Conservation (phyloP, 1,284 basidiomycete species). For the Cutaneotrichosporon daszewskae region DNA sequence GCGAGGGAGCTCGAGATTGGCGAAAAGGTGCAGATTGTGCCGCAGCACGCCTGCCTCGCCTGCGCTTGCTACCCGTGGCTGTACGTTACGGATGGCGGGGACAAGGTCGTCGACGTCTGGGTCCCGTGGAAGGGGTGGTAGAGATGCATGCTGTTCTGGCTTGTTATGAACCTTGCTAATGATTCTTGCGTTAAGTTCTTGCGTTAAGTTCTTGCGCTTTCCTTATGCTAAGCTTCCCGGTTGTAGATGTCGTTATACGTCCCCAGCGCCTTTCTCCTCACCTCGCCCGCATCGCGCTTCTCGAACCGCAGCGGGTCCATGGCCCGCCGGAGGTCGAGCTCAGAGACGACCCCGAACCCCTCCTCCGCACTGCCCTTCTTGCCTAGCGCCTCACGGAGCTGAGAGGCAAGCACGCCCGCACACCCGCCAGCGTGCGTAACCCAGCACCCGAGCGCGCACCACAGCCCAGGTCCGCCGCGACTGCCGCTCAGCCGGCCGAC, state of each 20-base stretch:
- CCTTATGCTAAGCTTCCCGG: too few relatives aligned
- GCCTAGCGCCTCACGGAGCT: slow-evolving; percentile 12
- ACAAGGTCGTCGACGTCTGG: slow-evolving; percentile 73
- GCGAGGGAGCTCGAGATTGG: slow-evolving; percentile 53
- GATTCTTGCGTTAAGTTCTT: too few relatives aligned
- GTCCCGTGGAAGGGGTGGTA: slow-evolving; percentile 88
- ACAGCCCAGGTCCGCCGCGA: slow-evolving; percentile 12
- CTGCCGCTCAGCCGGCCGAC: slow-evolving; percentile 14
- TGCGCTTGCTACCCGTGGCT: slow-evolving; percentile 72
- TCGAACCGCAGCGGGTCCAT: slow-evolving; percentile 34
- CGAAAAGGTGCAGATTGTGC: slow-evolving; percentile 46
- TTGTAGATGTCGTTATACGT: slow-evolving; percentile 31
- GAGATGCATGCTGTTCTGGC: too few relatives aligned
- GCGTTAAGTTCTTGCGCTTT: too few relatives aligned
- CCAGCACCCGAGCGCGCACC: slow-evolving; percentile 23
- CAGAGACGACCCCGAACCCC: background rate
- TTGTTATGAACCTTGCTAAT: too few relatives aligned
- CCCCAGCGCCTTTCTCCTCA: too few relatives aligned
- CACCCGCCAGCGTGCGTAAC: slow-evolving; percentile 26
- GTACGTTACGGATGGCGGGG: slow-evolving; percentile 64
- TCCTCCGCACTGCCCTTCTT: background rate
- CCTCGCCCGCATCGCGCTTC: background rate
- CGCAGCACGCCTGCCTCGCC: slow-evolving; percentile 60
- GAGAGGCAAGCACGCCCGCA: slow-evolving; percentile 18
- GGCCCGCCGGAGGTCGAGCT: slow-evolving; percentile 6